Evolutionary conservation across 352 stramenopile species (phyloP), one percentile per base, ranked within the genome.

Genomic region (Discostella stelligera): DNA sequence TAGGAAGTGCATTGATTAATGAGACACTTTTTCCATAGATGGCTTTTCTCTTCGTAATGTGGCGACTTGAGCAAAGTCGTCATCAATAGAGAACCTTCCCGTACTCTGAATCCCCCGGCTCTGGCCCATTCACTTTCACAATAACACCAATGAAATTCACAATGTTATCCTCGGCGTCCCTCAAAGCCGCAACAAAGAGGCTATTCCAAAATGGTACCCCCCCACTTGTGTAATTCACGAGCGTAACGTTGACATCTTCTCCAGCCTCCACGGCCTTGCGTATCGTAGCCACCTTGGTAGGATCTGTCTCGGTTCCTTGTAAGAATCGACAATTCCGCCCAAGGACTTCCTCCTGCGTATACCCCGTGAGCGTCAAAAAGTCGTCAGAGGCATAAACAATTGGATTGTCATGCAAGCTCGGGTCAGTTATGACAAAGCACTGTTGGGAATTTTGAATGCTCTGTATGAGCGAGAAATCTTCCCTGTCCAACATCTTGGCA

Each of bases 81-180:
- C 56, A 8, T 66, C 39, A 66, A n/a, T 54, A 54, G 37, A 90
- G 54, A 27, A 55, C 49, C 64, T 87, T 87, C 25, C 78, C 83
- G 46, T 77, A 77, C 53, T 93, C 85, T 8, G 67, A 63, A 84
- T 93, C 85, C 11, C 69, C 82, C 16, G 79, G 77, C 11, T 84
- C 74, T 18, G 86, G 86, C 11, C 65, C 75, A 20, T 82, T 66
- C 50, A 94, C 88, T 55, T 90, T 87, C 8, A 90, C 87, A 79
- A 94, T 86, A 4, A 96, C 92, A 41, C 92, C 92, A 63, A 96
- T 92, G 70, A 91, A 96, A 64, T 96, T 96, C 9, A 95, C 91
- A 73, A 96, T 90, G 58, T 89, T 90, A 61, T 91, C 89, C 21
- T 94, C 82, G 13, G 85, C 84, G 80, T 95, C 91, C 32, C 87